Evolutionary conservation across 2,329 filamentous ascomycete species (phyloP).

Genomic region (Pseudodiploospora longispora): DNA sequence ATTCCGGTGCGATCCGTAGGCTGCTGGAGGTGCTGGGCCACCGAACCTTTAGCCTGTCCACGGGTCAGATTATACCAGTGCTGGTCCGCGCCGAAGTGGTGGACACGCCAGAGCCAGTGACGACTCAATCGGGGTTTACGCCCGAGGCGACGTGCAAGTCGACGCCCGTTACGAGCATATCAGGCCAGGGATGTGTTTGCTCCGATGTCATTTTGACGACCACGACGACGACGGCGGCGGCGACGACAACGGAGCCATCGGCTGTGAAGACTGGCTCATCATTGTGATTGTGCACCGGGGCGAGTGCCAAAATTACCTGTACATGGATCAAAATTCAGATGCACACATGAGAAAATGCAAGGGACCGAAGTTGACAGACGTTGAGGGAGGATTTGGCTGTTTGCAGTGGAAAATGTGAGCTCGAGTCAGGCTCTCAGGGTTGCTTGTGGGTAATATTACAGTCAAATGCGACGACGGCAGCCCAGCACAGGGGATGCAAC

Average conservation of each 20-base stretch:
- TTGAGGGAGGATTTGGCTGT: too few relatives aligned
- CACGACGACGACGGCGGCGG: not conserved
- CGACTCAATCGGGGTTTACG: slow-evolving; percentile 26
- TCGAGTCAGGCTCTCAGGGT: too few relatives aligned
- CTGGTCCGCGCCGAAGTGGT: slow-evolving; percentile 51
- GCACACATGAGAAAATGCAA: too few relatives aligned
- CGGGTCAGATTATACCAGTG: slow-evolving; percentile 60
- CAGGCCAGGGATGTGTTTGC: slow-evolving; percentile 34
- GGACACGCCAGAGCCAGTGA: slow-evolving; percentile 19
- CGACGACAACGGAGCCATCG: not conserved
- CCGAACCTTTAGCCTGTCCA: slow-evolving; percentile 52
- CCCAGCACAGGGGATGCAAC: too few relatives aligned
- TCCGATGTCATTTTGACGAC: slow-evolving; percentile 7
- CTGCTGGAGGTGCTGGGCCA: slow-evolving; percentile 51
- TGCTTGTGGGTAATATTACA: too few relatives aligned
- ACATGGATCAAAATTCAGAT: too few relatives aligned
- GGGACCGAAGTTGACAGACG: too few relatives aligned
- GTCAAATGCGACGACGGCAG: too few relatives aligned
- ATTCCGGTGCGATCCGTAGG: slow-evolving; percentile 48
- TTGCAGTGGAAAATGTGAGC: too few relatives aligned
- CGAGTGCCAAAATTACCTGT: too few relatives aligned
- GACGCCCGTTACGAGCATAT: slow-evolving; percentile 36
- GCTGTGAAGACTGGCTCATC: too few relatives aligned
- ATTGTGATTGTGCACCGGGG: too few relatives aligned
- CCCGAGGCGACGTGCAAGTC: slow-evolving; percentile 34